These are phyloP conservation scores for Eimeria maxima DNA, from an alignment of 169 alveolate species.

Conservation along the genomic window DNA sequence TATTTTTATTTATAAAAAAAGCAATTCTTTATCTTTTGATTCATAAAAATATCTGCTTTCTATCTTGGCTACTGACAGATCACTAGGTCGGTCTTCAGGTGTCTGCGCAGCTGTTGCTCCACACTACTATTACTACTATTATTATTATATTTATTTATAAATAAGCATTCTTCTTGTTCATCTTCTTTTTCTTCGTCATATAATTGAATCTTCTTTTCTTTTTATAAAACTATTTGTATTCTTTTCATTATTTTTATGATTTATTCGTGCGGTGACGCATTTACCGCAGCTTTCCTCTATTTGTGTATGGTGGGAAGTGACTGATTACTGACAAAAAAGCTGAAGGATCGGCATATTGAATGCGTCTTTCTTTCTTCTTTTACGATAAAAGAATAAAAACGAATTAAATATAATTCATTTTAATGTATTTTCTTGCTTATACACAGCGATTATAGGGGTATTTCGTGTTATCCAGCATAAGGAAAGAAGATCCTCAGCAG, in stretches of 20 bases:
- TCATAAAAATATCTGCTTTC: neutral
- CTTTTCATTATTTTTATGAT: neutral
- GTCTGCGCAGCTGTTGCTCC: neutral
- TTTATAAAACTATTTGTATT: neutral
- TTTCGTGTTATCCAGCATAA: too few species aligned
- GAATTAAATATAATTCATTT: too few species aligned
- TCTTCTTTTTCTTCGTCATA: neutral
- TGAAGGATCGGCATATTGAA: neutral
- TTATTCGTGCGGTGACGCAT: neutral
- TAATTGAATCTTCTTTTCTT: neutral
- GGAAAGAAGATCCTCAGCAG: neutral
- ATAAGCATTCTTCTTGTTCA: neutral
- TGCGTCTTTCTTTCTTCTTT: neutral
- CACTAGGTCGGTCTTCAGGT: neutral
- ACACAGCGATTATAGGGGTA: neutral
- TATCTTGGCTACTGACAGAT: conserved; percentile 21
- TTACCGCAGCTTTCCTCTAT: neutral
- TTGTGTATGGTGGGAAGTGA: neutral
- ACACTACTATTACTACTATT: too few species aligned
- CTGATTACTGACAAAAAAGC: neutral
- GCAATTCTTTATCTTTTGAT: neutral
- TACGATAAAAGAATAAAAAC: too few species aligned
- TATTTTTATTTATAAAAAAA: neutral
- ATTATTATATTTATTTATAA: too few species aligned
- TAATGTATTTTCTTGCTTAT: too few species aligned